Conservation (phyloP, 1,284 basidiomycete genomes). For the Cutaneotrichosporon cutaneum region DNA sequence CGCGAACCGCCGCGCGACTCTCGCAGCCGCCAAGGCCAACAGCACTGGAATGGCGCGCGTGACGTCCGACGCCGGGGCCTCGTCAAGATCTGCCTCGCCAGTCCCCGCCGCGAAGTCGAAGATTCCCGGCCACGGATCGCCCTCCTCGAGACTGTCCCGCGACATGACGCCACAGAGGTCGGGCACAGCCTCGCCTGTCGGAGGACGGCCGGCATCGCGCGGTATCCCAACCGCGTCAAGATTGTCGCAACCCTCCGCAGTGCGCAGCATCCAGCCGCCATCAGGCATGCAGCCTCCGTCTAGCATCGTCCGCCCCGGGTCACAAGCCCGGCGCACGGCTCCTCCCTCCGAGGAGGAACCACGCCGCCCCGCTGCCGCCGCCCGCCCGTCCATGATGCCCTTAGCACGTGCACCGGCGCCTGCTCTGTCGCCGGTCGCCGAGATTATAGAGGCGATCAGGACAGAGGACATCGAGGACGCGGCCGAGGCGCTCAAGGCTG, state of each 20-base stretch:
- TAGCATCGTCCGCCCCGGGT: slow-evolving; percentile 18
- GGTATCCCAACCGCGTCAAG: slow-evolving; percentile 11
- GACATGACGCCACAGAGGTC: slow-evolving; percentile 12
- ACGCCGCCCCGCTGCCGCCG: slow-evolving; percentile 2
- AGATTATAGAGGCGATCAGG: slow-evolving; percentile 41
- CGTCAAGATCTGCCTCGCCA: slow-evolving; percentile 10
- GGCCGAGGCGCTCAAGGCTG: slow-evolving; percentile 90
- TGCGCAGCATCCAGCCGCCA: slow-evolving; percentile 6
- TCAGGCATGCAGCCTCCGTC: slow-evolving; percentile 15
- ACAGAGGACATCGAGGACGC: slow-evolving; percentile 73
- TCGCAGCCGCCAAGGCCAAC: slow-evolving; percentile 35
- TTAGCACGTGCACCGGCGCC: slow-evolving; percentile 10
- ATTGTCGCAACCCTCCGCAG: slow-evolving; percentile 10
- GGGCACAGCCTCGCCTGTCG: slow-evolving; percentile 2
- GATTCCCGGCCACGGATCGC: neutral
- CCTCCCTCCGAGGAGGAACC: slow-evolving; percentile 3
- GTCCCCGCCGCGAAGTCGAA: slow-evolving; percentile 1
- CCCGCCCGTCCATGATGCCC: slow-evolving; percentile 32
- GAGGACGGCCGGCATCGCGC: slow-evolving; percentile 8
- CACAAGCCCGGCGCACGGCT: slow-evolving; percentile 5
- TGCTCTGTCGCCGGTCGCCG: slow-evolving; percentile 8
- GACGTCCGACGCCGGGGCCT: slow-evolving; percentile 4
- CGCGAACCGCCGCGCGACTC: slow-evolving; percentile 45
- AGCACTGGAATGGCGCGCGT: neutral
- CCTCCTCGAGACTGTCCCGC: slow-evolving; percentile 11